Evolutionary conservation across 2,329 filamentous ascomycete genomes (phyloP), one percentile per base, ranked within the genome.

Genomic region (Onygena corvina): DNA sequence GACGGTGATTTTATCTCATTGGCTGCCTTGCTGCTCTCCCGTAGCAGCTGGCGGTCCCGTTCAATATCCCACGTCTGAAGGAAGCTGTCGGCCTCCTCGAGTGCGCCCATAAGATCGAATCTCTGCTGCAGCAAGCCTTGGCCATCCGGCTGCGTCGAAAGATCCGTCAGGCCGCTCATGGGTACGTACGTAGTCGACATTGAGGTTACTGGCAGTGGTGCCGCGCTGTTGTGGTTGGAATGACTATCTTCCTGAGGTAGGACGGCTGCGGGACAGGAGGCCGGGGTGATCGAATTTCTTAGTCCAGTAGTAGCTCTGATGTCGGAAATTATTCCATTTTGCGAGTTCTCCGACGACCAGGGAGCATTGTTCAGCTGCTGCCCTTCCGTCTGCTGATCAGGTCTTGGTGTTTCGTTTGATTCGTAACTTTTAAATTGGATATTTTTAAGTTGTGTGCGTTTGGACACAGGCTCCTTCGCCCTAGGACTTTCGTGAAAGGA

Each of bases 51-150:
- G 16, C 47, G 21, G 4, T 70, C 64, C 46, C 61, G 63, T 48
- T 67, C 62, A 16, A 67, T 58, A 51, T 71, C 67, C 54, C 68
- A 71, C 50, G 64, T 69, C 46, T 69, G 64, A n/a, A 72, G 56
- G 60, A 67, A 71, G 52, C 66, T 71, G 3, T 68, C 68, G 7
- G 68, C 60, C 49, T 71, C 69, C 4, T 64, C 64, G n/a, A 72
- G 69, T 1, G 67, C 67, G 54, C 68, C 64, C 36, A 61, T 66
- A 3, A 71, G 60, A 49, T 70, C 64, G 46, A 71, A 71, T n/a
- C 59, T 62, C 7, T 68, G 64, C 8, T 54, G 50, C 31, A 34
- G 35, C 20, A 48, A 54, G 14, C 60, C 60, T 54, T 68, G 67
- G 3, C 64, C 63, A 49, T 67, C 64, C 47, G 66, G 57, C 12